These are phyloP conservation scores for Apiotrichum mycotoxinovorans DNA, from an alignment of 1,284 basidiomycete genomes.

Conservation along the genomic window DNA sequence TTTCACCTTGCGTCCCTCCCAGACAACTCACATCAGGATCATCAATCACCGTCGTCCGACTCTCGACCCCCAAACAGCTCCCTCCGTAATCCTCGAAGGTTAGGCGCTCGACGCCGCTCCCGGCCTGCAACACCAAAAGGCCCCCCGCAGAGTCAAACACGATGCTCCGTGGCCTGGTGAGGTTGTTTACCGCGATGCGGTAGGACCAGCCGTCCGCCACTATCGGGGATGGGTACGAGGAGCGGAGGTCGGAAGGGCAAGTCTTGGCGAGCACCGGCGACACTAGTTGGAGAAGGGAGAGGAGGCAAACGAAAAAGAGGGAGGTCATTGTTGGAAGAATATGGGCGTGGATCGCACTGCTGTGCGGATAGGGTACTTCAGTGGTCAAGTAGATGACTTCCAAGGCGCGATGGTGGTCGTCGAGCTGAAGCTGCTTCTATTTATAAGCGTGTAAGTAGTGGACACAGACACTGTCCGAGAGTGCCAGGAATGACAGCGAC, in stretches of 20 bases:
- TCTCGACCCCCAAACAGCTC: slow-evolving; percentile 4
- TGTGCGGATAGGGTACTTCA: too few species aligned
- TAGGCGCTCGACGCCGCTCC: slow-evolving; percentile 3
- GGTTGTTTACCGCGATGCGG: slow-evolving; percentile 4
- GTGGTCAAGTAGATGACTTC: too few species aligned
- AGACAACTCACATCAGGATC: slow-evolving; percentile 2
- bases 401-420: too few species aligned
- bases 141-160: slow-evolving; percentile 7
- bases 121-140: slow-evolving; percentile 9
- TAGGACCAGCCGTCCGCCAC: slow-evolving; percentile 1
- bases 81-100: slow-evolving; percentile 10
- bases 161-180: slow-evolving; percentile 9
- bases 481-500: too few species aligned
- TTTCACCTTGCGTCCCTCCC: background rate
- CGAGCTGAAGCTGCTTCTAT: too few species aligned
- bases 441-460: too few species aligned
- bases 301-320: too few species aligned
- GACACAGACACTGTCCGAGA: too few species aligned
- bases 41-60: background rate
- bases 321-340: too few species aligned
- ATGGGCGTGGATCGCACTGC: too few species aligned
- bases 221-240: background rate
- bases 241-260: slow-evolving; percentile 7
- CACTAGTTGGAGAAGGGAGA: background rate
- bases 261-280: background rate